phyloP scores from a whole-genome alignment of 2,329 filamentous ascomycete genomes.

The Metarhizium humberi region DNA sequence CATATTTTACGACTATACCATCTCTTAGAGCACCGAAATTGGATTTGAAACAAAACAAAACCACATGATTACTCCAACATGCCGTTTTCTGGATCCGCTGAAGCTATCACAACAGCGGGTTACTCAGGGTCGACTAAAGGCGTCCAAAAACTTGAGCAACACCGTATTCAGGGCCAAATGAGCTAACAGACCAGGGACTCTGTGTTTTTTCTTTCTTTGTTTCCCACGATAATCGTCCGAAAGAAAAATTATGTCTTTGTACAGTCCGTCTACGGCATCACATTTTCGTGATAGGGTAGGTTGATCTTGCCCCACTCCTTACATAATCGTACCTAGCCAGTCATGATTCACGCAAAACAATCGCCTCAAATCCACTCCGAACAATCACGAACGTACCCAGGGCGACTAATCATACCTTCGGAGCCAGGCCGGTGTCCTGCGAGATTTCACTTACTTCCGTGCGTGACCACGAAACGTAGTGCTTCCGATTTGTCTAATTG shows the following conservation, averaged over 20 bases:
- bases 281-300: not conserved
- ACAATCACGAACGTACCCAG: not conserved
- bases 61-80: too few relatives aligned
- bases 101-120: too few relatives aligned
- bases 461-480: not conserved
- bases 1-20: not conserved
- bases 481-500: not conserved
- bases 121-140: too few relatives aligned
- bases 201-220: too few relatives aligned
- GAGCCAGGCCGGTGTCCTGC: constrained; percentile 1
- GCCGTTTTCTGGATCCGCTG: too few relatives aligned
- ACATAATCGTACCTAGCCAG: constrained; percentile 1
- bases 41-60: too few relatives aligned
- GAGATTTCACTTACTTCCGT: not conserved
- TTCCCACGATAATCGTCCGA: too few relatives aligned
- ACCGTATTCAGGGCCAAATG: too few relatives aligned
- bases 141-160: too few relatives aligned
- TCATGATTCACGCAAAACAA: not conserved
- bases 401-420: not conserved
- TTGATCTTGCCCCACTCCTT: not conserved
- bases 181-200: too few relatives aligned
- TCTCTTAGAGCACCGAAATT: not conserved
- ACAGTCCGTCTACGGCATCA: too few relatives aligned
- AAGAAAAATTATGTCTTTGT: too few relatives aligned
- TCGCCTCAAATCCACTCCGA: not conserved